These are phyloP conservation scores for Selenicereus undatus DNA, from an alignment of 148 eudicot genomes.

Conservation along the genomic window DNA sequence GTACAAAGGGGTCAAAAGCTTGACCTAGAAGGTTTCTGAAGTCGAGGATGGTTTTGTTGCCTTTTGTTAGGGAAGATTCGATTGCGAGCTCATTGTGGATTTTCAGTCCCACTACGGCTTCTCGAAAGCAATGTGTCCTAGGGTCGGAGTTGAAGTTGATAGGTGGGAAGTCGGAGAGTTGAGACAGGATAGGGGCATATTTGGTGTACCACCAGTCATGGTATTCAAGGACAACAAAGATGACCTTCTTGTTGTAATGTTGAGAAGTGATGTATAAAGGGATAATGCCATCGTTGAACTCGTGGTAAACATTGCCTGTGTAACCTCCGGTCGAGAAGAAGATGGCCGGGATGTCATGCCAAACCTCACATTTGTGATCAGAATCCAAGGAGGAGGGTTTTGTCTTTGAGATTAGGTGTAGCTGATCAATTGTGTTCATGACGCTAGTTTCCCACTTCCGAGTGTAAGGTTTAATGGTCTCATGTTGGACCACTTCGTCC, in stretches of 20 bases:
- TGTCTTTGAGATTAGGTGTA: too few species aligned
- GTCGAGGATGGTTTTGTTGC: constrained; percentile 41
- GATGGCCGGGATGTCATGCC: constrained; percentile 45
- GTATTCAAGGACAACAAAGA: constrained; percentile 73
- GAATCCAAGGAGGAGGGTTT: background rate
- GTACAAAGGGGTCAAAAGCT: constrained; percentile 45
- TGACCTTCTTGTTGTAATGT: constrained; percentile 58
- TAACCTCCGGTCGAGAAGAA: constrained; percentile 95
- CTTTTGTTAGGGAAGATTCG: constrained; percentile 51
- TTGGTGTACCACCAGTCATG: constrained; percentile 88
- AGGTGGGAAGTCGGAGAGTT: constrained; percentile 61
- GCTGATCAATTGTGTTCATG: too few species aligned
- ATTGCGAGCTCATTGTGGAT: constrained; percentile 78
- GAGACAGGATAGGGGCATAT: constrained; percentile 51
- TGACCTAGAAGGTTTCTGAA: constrained; percentile 55
- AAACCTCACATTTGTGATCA: too few species aligned
- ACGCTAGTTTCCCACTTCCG: too few species aligned
- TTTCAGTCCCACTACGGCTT: constrained; percentile 69
- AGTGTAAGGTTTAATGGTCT: too few species aligned
- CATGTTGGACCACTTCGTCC: too few species aligned
- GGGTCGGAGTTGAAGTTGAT: constrained; percentile 52
- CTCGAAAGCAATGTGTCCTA: constrained; percentile 73
- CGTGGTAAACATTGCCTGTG: constrained; percentile 90
- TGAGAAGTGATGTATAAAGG: constrained; percentile 89
- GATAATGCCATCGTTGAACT: constrained; percentile 86